Percentiles rank a stretch among this genome's conserved stretches.
phyloP scores from a whole-genome alignment of 805 yeast species.

The Saccharomyces eubayanus region DNA sequence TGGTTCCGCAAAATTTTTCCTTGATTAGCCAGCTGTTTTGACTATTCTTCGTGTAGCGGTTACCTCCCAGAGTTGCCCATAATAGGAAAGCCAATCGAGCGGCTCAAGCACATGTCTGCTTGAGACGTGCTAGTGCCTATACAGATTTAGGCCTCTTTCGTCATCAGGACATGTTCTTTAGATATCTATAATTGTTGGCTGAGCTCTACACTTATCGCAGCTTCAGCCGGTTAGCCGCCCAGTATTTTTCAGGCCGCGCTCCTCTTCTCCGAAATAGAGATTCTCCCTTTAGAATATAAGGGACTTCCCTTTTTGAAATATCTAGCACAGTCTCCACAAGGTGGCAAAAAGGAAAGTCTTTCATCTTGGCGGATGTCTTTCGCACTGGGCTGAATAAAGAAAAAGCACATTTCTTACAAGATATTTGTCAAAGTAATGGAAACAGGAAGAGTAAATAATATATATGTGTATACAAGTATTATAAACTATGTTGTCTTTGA shows the following conservation, averaged over 20 bases:
- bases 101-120: no score
- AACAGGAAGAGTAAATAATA: background rate
- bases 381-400: background rate
- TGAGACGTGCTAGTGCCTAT: no score
- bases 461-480: background rate
- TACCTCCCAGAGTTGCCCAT: no score
- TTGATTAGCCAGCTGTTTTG: no score
- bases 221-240: background rate
- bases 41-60: no score
- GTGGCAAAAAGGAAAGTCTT: background rate
- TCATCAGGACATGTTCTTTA: background rate
- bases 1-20: no score
- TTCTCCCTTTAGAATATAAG: background rate
- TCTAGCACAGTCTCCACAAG: background rate
- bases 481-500: background rate
- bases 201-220: no score
- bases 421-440: background rate
- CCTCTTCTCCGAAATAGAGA: background rate
- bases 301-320: background rate
- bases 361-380: background rate
- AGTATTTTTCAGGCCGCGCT: background rate
- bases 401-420: background rate
- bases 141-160: no score
- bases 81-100: no score
- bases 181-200: background rate